Percentiles rank a stretch among this genome's conserved stretches.
Conservation (phyloP, 441 rosid genomes). For the Euphorbia corollata region DNA sequence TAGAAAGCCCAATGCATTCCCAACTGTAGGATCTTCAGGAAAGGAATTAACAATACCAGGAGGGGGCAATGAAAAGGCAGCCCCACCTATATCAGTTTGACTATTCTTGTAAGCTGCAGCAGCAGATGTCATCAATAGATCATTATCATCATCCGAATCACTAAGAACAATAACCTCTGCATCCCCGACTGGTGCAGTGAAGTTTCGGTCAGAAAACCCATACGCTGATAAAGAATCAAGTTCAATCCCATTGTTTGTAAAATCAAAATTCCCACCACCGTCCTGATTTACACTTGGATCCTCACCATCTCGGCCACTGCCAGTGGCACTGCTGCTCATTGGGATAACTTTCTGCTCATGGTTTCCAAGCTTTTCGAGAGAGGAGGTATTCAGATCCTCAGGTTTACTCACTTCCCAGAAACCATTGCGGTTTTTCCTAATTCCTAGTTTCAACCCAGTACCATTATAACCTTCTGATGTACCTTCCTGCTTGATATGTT, state of each 20-base stretch:
- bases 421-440: slow-evolving; percentile 80
- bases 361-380: slow-evolving; percentile 42
- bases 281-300: slow-evolving; percentile 95
- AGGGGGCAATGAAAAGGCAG: slow-evolving; percentile 43
- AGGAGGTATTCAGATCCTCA: slow-evolving; percentile 50
- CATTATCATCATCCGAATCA: slow-evolving; percentile 74
- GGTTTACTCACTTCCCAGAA: slow-evolving; percentile 88
- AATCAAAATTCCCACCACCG: slow-evolving; percentile 42
- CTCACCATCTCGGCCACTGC: slow-evolving; percentile 91
- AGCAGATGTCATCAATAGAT: slow-evolving; percentile 45
- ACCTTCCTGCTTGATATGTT: slow-evolving; percentile 70
- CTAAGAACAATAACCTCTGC: slow-evolving; percentile 79
- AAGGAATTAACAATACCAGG: slow-evolving; percentile 50
- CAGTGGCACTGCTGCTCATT: slow-evolving; percentile 93
- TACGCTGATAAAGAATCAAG: slow-evolving; percentile 40
- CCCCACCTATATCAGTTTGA: slow-evolving; percentile 33
- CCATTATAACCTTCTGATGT: slow-evolving; percentile 60
- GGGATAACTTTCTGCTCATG: slow-evolving; percentile 53
- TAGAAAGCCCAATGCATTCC: slow-evolving; percentile 55
- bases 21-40: slow-evolving; percentile 52
- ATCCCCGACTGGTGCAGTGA: slow-evolving; percentile 43
- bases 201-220: slow-evolving; percentile 47
- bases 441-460: slow-evolving; percentile 79
- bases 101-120: no score
- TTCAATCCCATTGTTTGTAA: slow-evolving; percentile 56